Base-by-base conservation (phyloP, 1,284 basidiomycete genomes). In the Trichosporon sp. region DNA sequence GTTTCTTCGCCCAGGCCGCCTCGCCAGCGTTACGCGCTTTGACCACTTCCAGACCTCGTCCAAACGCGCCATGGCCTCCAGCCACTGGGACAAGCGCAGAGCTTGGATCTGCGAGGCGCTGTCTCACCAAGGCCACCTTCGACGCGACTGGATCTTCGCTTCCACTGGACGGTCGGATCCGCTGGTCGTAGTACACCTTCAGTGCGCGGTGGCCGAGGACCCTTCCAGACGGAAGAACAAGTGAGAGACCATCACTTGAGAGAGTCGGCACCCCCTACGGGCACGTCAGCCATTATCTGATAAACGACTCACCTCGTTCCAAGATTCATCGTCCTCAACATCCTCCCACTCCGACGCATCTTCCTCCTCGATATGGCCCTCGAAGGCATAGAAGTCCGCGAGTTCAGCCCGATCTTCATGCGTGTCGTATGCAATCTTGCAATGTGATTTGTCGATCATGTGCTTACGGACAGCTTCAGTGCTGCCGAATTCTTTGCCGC, bases 381-480 rank as follows among this genome's bases (percentile, higher is more conserved):
- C 88, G 82, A 96, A 99, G 83, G 98, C 94, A 85, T 98, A 99
- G 81, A 88, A 98, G 77, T 98, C 96, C 0, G 94, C 92, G 5
- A 97, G 78, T 79, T 98, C 95, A 64, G 96, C 88, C 65, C 90
- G 88, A 78, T 98, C 94, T 59, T 87, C 84, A 76, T 92, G 90
- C 0, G 87, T 86, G 69, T 94, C 92, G 82, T 98, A 99, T 0
- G 93, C 92, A 73, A 99, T 89, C 85, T 98, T 98, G 88, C 96
- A 98, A 79, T 99, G 97, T 56, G 88, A 88, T 85, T 97, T 98
- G 86, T 96, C 94, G 67, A 90, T 76, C 96, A 98, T 98, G 80
- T 98, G 95, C 79, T 92, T 93, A 75, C 94, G 87, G 2, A 94
- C 94, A 0, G 94, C 94, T 2, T 94, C 90, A 64, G 95, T 78